Evolutionary conservation across 164 flowering plant species (phyloP), one percentile per base, ranked within the genome.

Genomic region (Kingdonia uniflora): DNA sequence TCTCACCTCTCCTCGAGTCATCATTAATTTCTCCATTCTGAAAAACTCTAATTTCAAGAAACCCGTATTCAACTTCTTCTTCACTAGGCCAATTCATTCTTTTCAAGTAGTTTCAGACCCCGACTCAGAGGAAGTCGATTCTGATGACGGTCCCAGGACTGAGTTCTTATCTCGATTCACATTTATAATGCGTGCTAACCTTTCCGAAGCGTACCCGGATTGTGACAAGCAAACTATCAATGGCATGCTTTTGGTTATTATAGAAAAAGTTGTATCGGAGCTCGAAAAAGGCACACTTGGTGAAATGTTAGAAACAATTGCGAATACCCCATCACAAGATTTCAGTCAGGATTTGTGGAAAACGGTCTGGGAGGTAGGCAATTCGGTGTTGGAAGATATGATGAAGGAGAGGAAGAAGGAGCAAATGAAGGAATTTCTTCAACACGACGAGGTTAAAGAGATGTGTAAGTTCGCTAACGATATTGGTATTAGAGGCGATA

Each of bases 321-420:
- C 19, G 21, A 55, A 50, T 1, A 11, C 56, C 5, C 71, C 74
- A 1, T 71, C 80, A 0, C 47, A 51, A 1, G 97, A 87, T 66
- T 74, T 89, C 16, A 83, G 96, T 52, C 81, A 81, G 57, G 97
- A 89, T 66, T 66, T 94, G 66, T 89, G 97, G 99, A 75, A 35
- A 51, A 77, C 82, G 0, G 84, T 89, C 21, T 77, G 78, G 90
- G 96, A 87, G 52, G 90, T 85, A 37, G 79, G 96, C 49, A 74
- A 63, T 56, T 54, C 49, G 55, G 95, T 89, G 38, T 63, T 80
- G 56, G 74, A 74, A 14, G 97, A 85, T 51, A 89, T 85, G 96
- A 68, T 77, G 61, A 89, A 77, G 65, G 95, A 65, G 54, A 71
- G 44, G 63, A 79, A 74, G 77, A 87, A 80, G 78, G 95, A 87